phyloP scores from a whole-genome alignment of 1,139 yeast genomes.

The Geotrichum reessii region DNA sequence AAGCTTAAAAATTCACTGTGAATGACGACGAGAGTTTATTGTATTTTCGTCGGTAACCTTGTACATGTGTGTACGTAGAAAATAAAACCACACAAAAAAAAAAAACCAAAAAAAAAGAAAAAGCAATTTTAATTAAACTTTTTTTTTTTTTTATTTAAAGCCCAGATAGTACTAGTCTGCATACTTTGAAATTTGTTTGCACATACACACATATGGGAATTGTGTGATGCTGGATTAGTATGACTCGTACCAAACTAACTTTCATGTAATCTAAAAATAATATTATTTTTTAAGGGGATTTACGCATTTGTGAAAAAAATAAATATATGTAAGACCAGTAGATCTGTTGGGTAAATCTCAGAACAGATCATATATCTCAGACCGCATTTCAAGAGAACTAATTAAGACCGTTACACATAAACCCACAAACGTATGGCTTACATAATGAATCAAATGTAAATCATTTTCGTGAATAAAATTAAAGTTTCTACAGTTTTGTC shows the following conservation, averaged over 20 bases:
- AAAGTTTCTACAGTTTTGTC: background rate
- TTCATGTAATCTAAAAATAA: background rate
- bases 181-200: background rate
- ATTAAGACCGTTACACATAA: background rate
- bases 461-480: background rate
- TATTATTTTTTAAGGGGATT: background rate
- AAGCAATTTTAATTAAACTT: background rate
- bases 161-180: background rate
- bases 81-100: too few relatives aligned
- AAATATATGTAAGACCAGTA: background rate
- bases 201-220: background rate
- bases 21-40: background rate
- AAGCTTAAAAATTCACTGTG: background rate
- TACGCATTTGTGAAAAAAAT: background rate
- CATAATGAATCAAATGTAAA: background rate
- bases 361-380: background rate
- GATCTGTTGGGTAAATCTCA: background rate
- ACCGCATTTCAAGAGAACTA: background rate
- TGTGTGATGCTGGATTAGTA: background rate
- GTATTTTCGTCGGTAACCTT: background rate
- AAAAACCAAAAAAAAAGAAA: background rate
- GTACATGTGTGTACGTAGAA: background rate
- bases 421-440: background rate
- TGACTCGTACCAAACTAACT: background rate
- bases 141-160: too few relatives aligned